These are phyloP conservation scores for Pogostemon cablin DNA, from an alignment of 257 asterid genomes.

Conservation along the genomic window DNA sequence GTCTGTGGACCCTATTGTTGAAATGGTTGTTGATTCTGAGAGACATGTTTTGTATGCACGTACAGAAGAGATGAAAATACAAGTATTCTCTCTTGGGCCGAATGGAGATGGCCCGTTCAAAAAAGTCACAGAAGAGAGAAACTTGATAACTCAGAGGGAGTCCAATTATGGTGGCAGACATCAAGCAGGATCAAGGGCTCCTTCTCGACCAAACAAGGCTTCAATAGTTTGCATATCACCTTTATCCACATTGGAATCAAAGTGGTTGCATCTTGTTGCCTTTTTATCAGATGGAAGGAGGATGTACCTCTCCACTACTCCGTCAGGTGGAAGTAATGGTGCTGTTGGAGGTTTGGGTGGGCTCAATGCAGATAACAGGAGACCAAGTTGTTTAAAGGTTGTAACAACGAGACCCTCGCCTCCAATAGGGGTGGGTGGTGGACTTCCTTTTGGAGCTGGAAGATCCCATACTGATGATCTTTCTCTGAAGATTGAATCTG, in stretches of 20 bases:
- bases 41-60: constrained; percentile 86
- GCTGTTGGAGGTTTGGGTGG: constrained; percentile 69
- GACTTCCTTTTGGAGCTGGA: constrained; percentile 86
- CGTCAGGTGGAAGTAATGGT: constrained; percentile 75
- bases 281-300: constrained; percentile 95
- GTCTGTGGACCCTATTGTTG: constrained; percentile 88
- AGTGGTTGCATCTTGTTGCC: constrained; percentile 93
- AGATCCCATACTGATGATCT: constrained; percentile 87
- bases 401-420: constrained; percentile 95
- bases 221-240: constrained; percentile 88
- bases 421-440: constrained; percentile 82
- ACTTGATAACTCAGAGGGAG: constrained; percentile 87
- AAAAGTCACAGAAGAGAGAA: constrained; percentile 91
- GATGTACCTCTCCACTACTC: constrained; percentile 90
- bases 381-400: constrained; percentile 90
- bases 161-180: constrained; percentile 75
- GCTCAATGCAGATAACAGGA: constrained; percentile 52
- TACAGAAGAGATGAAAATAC: constrained; percentile 93
- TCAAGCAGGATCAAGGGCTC: constrained; percentile 65
- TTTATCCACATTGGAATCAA: constrained; percentile 80
- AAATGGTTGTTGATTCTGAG: constrained; percentile 95
- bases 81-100: constrained; percentile 82
- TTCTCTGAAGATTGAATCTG: constrained; percentile 86
- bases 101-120: constrained; percentile 85
- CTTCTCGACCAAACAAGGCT: constrained; percentile 66